Evolutionary conservation across 305 asterid species (phyloP).

Genomic region (Petunia hybrid): DNA sequence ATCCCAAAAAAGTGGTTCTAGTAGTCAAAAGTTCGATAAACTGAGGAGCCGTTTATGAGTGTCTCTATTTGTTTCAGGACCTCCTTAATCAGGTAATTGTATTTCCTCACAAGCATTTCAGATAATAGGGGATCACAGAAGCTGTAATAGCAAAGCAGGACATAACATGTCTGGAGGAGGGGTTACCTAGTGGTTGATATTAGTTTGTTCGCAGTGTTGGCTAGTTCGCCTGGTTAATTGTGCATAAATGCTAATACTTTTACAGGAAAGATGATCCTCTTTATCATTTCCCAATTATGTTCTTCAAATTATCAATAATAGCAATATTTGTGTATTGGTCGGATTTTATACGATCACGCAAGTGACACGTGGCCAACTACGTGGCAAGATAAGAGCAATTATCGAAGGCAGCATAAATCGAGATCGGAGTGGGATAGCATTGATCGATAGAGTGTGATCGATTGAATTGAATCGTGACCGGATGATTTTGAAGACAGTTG

Average conservation of each 20-base stretch:
- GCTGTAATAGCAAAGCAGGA: background rate
- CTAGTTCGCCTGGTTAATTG: conserved; percentile 20
- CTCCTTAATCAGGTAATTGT: background rate
- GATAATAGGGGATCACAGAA: background rate
- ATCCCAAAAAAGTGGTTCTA: background rate
- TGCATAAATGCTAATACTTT: background rate
- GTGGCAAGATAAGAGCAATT: too few species aligned
- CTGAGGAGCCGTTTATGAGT: background rate
- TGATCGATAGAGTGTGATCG: too few species aligned
- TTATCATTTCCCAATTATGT: background rate
- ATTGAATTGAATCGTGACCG: too few species aligned
- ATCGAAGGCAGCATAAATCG: too few species aligned
- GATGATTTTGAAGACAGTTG: too few species aligned
- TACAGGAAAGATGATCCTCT: background rate
- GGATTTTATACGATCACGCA: too few species aligned
- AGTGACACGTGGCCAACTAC: too few species aligned
- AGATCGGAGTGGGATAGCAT: too few species aligned
- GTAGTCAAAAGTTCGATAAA: background rate
- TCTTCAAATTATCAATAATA: background rate
- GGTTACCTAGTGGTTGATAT: background rate
- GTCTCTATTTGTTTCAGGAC: background rate
- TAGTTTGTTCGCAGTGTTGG: background rate
- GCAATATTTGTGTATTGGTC: background rate
- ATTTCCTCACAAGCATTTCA: background rate
- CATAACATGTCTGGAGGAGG: background rate